These are phyloP conservation scores for Thalassia testudinum DNA, from an alignment of 116 monocot genomes.

Conservation along the genomic window DNA sequence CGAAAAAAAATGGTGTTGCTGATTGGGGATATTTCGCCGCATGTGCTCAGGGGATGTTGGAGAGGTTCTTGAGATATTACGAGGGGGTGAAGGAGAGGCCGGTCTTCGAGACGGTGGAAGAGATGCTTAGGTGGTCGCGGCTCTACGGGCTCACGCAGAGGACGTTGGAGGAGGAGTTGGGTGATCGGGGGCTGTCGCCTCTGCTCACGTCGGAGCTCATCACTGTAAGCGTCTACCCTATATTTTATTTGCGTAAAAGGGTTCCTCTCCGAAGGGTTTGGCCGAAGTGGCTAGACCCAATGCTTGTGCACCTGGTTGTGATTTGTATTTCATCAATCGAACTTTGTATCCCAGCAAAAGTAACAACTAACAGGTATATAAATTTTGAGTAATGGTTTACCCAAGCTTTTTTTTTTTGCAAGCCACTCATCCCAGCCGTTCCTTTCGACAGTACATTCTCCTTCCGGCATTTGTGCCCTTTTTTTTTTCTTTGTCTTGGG, in stretches of 20 bases:
- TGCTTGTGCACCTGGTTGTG: too few species aligned
- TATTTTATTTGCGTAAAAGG: neutral
- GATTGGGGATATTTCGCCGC: too few species aligned
- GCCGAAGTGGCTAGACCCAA: too few species aligned
- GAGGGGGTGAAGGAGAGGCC: conserved; percentile 44
- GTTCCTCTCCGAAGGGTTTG: neutral
- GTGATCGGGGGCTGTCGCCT: conserved; percentile 40
- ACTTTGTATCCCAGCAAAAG: too few species aligned
- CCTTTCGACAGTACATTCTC: too few species aligned
- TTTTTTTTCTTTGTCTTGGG: too few species aligned
- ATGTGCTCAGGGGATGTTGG: conserved; percentile 31
- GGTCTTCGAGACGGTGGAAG: conserved; percentile 73
- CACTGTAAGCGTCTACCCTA: conserved; percentile 36
- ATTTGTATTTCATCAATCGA: too few species aligned
- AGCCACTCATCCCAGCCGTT: too few species aligned
- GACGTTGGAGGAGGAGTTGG: conserved; percentile 63
- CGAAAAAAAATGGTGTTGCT: neutral
- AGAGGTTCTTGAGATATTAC: conserved; percentile 64
- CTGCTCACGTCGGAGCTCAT: conserved; percentile 74
- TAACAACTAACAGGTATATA: too few species aligned
- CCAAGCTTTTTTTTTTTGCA: too few species aligned
- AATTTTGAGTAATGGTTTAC: too few species aligned
- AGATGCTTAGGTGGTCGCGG: conserved; percentile 87
- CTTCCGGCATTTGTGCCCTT: too few species aligned
- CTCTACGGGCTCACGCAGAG: conserved; percentile 48